phyloP scores from a whole-genome alignment of 768 basidiomycete species.

The Boletus bicolor region DNA sequence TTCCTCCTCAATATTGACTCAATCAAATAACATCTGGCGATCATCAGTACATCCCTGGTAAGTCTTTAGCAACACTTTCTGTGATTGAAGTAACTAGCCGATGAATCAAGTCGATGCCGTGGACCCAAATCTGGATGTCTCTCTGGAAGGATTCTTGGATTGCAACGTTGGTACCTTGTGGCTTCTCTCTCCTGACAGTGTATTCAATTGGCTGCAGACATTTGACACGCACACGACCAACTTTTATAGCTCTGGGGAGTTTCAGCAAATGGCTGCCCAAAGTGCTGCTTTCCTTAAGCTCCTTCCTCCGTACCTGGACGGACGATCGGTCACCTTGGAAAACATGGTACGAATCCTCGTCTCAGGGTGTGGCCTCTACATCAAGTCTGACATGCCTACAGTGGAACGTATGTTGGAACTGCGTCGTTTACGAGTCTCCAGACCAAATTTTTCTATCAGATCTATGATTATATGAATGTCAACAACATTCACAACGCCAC shows the following conservation, averaged over 20 bases:
- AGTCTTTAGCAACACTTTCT: conserved; percentile 10
- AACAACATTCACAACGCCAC: conserved; percentile 61
- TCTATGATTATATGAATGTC: conserved; percentile 75
- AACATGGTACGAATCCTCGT: conserved; percentile 49
- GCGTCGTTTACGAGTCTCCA: neutral
- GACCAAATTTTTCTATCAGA: conserved; percentile 32
- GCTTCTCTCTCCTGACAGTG: neutral
- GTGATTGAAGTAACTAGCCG: conserved; percentile 2
- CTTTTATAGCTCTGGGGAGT: conserved; percentile 55
- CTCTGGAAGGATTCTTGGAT: conserved; percentile 62
- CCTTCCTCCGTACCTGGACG: conserved; percentile 52
- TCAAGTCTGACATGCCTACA: conserved; percentile 17
- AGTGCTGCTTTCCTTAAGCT: conserved; percentile 46
- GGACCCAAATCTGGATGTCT: conserved; percentile 56
- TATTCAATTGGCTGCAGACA: conserved; percentile 33
- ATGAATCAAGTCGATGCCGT: conserved; percentile 54
- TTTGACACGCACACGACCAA: conserved; percentile 44
- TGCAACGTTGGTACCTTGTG: conserved; percentile 45
- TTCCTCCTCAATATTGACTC: conserved; percentile 12
- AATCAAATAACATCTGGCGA: neutral
- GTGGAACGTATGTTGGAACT: conserved; percentile 43
- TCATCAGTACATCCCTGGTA: conserved; percentile 41
- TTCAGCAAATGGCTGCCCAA: conserved; percentile 44
- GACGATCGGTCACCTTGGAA: conserved; percentile 46
- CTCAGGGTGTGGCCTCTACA: neutral